A percentile compares a stretch with the other conserved stretches of the same genome.
Evolutionary conservation across 306 rosid genomes (phyloP).

Genomic region (Inga leiocalycina): DNA sequence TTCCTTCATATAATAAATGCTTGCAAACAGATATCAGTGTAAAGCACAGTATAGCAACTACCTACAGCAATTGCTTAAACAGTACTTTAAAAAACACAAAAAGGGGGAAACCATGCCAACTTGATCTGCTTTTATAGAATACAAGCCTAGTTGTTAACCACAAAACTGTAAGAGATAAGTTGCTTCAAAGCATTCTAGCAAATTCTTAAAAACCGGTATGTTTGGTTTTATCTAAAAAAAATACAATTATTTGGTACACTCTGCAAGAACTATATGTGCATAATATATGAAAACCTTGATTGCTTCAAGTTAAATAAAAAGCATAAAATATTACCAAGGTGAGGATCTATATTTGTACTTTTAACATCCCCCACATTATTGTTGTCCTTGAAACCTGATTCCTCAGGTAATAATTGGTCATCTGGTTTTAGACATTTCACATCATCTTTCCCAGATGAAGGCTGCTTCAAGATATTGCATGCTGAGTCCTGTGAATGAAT

Average conservation of each 20-base stretch:
- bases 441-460: slow-evolving; percentile 42
- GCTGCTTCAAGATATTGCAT: slow-evolving; percentile 38
- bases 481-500: slow-evolving; percentile 69
- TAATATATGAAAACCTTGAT: slow-evolving; percentile 20
- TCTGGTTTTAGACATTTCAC: slow-evolving; percentile 37
- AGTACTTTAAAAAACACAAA: slow-evolving; percentile 26
- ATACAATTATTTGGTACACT: slow-evolving; percentile 14
- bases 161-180: slow-evolving; percentile 1
- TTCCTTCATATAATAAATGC: slow-evolving; percentile 37
- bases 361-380: slow-evolving; percentile 44
- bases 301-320: slow-evolving; percentile 14
- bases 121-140: slow-evolving; percentile 28
- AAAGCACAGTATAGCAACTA: slow-evolving; percentile 33
- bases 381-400: slow-evolving; percentile 35
- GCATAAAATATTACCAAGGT: slow-evolving; percentile 47
- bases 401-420: slow-evolving; percentile 39
- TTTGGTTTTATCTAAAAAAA: background rate
- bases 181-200: background rate
- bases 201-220: background rate
- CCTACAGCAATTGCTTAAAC: slow-evolving; percentile 31
- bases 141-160: slow-evolving; percentile 8
- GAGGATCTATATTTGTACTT: slow-evolving; percentile 39
- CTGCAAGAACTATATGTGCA: slow-evolving; percentile 20
- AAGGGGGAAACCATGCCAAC: slow-evolving; percentile 27
- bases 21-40: slow-evolving; percentile 35